These are phyloP conservation scores for Russula olivacea DNA, from an alignment of 768 basidiomycete species.

Conservation along the genomic window DNA sequence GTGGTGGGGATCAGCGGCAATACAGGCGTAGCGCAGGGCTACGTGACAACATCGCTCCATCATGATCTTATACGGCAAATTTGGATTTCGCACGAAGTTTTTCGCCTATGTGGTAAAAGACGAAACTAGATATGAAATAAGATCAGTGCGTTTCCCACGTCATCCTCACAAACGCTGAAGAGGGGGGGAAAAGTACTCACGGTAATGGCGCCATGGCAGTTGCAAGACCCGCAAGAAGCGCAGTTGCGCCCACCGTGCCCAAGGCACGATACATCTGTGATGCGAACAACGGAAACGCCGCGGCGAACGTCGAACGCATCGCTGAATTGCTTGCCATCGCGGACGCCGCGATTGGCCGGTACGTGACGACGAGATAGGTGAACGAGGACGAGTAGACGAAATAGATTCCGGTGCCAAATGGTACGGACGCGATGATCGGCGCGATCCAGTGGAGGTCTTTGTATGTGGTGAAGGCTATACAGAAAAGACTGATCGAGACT, in stretches of 20 bases:
- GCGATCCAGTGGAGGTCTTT: constrained; percentile 42
- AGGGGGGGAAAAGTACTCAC: constrained; percentile 33
- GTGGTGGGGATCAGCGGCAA: neutral
- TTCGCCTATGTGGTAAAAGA: neutral
- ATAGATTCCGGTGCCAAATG: constrained; percentile 50
- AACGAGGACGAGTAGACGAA: constrained; percentile 67
- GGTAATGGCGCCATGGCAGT: constrained; percentile 41
- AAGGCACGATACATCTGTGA: constrained; percentile 35
- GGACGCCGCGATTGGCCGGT: constrained; percentile 48
- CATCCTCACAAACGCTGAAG: neutral
- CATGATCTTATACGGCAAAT: neutral
- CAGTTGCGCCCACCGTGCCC: constrained; percentile 36
- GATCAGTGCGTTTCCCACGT: neutral
- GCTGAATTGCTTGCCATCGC: constrained; percentile 63
- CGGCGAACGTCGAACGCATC: constrained; percentile 37
- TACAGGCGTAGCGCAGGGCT: neutral
- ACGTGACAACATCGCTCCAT: neutral
- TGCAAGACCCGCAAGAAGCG: constrained; percentile 38
- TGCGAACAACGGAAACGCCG: constrained; percentile 39
- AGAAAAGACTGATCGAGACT: constrained; percentile 52
- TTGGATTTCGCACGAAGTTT: neutral
- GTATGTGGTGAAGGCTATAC: constrained; percentile 53
- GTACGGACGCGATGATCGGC: constrained; percentile 41
- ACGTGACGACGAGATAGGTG: constrained; percentile 51
- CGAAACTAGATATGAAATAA: neutral